These are phyloP conservation scores for Lipomyces chichibuensis DNA, from an alignment of 805 yeast species.

Conservation along the genomic window DNA sequence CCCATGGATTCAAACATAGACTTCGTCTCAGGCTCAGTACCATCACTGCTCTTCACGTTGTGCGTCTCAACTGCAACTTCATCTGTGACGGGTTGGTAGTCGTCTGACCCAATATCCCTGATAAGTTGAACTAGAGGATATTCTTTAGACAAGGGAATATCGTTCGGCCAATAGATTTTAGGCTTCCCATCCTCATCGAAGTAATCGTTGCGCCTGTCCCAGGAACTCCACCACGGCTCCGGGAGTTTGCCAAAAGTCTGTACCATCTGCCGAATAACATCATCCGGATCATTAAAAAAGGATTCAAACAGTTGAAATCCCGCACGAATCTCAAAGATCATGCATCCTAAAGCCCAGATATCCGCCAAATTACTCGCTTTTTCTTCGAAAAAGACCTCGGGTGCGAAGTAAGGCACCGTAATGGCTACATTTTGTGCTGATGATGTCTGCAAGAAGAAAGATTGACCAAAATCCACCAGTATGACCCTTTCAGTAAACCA, in stretches of 20 bases:
- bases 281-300: background rate
- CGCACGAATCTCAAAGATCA: slow-evolving; percentile 2
- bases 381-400: background rate
- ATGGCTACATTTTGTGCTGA: background rate
- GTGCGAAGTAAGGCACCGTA: background rate
- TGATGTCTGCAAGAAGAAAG: background rate
- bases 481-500: background rate
- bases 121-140: background rate
- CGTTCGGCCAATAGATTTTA: background rate
- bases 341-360: slow-evolving; percentile 2
- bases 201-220: background rate
- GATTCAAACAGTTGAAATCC: background rate
- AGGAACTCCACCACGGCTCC: slow-evolving; percentile 8
- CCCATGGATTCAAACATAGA: too few species aligned
- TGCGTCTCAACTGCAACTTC: too few species aligned
- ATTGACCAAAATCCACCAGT: background rate
- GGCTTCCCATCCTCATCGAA: slow-evolving; percentile 1
- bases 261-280: background rate
- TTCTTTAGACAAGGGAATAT: background rate
- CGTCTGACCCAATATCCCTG: background rate
- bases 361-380: slow-evolving; percentile 1
- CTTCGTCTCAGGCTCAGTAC: too few species aligned
- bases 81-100: background rate
- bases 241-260: background rate
- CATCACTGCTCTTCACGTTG: too few species aligned